Conservation (phyloP, 2,329 filamentous ascomycete genomes). For the Didymella sp. region DNA sequence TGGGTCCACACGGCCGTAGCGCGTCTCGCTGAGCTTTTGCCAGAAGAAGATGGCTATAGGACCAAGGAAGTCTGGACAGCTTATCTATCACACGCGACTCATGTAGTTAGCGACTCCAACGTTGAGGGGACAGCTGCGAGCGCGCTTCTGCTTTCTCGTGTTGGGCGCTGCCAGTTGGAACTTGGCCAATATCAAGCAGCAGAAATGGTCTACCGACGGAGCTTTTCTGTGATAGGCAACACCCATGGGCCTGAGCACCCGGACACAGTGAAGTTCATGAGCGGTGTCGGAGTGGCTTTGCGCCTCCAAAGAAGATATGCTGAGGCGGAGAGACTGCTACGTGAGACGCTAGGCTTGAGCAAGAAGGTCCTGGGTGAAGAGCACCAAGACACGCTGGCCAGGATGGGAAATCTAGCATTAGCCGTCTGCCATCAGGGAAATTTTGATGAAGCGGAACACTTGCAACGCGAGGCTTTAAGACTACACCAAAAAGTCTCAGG, state of each 20-base stretch:
- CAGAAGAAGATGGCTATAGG: neutral
- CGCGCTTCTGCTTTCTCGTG: conserved; percentile 15
- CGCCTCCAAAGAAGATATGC: too few species aligned
- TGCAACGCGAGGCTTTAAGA: too few species aligned
- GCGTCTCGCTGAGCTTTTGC: neutral
- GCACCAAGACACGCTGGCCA: too few species aligned
- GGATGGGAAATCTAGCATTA: too few species aligned
- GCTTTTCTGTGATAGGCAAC: neutral
- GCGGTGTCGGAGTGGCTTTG: too few species aligned
- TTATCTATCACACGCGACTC: neutral
- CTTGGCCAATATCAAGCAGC: conserved; percentile 19
- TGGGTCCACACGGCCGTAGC: conserved; percentile 19
- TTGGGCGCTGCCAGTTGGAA: conserved; percentile 17
- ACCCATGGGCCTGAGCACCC: neutral
- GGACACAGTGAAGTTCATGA: conserved; percentile 3
- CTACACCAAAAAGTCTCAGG: too few species aligned
- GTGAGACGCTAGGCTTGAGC: too few species aligned
- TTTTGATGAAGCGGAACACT: too few species aligned
- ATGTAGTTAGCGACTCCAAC: conserved; percentile 3
- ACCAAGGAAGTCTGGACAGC: neutral
- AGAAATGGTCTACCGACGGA: conserved; percentile 1
- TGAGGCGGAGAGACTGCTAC: too few species aligned
- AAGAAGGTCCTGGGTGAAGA: too few species aligned
- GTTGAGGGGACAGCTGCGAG: too few species aligned
- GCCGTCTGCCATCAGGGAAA: too few species aligned